Evolutionary conservation across 1,284 basidiomycete genomes (phyloP).

Genomic region (Rhodotorula sp.): DNA sequence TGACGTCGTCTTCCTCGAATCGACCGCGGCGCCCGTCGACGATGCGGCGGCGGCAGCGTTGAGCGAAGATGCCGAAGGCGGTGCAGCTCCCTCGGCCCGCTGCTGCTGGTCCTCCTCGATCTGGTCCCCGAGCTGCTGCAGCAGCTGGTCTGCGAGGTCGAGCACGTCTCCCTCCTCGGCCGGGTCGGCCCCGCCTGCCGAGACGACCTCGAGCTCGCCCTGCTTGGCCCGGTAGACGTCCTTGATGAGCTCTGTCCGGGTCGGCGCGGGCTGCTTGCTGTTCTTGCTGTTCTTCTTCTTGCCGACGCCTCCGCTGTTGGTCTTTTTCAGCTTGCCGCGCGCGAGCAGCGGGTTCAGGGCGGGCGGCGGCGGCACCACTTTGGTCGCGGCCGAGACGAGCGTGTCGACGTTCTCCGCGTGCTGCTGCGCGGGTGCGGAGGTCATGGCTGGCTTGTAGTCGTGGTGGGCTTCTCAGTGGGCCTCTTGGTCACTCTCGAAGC

Average conservation of each 20-base stretch:
- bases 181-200: conserved; percentile 4
- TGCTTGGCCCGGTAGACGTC: conserved; percentile 22
- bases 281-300: conserved; percentile 24
- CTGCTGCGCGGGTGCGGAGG: conserved; percentile 8
- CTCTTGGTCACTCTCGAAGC: neutral
- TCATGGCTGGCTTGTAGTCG: neutral
- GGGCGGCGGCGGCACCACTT: conserved; percentile 11
- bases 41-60: neutral
- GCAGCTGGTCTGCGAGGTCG: conserved; percentile 42
- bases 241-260: conserved; percentile 6
- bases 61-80: neutral
- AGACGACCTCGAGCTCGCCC: conserved; percentile 29
- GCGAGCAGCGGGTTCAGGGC: conserved; percentile 38
- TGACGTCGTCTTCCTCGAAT: neutral
- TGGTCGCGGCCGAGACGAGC: conserved; percentile 11
- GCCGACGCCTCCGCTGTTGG: conserved; percentile 7
- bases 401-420: conserved; percentile 22
- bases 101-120: conserved; percentile 10
- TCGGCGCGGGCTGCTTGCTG: neutral
- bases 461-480: neutral
- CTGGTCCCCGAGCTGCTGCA: conserved; percentile 41
- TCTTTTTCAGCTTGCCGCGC: conserved; percentile 37
- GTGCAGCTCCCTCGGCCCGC: neutral
- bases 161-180: conserved; percentile 39
- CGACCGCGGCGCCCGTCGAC: neutral